These are phyloP conservation scores for Zelopaecilomyces penicillatus DNA, from an alignment of 2,329 filamentous ascomycete genomes.

Conservation along the genomic window DNA sequence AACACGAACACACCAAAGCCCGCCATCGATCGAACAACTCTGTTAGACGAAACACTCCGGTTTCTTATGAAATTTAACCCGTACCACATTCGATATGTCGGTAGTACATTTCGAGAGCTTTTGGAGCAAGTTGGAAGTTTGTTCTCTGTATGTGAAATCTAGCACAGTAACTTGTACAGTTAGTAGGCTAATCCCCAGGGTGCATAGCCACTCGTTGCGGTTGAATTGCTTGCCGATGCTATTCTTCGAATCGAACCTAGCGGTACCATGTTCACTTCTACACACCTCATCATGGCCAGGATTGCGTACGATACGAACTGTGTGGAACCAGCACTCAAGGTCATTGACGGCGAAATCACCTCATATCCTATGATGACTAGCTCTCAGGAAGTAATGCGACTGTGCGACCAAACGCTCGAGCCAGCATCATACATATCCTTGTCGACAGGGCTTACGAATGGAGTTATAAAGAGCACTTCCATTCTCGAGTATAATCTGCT, in stretches of 20 bases:
- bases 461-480: conserved; percentile 37
- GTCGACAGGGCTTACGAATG: conserved; percentile 47
- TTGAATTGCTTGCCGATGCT: conserved; percentile 39
- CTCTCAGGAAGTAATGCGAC: conserved; percentile 26
- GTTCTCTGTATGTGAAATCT: conserved; percentile 30
- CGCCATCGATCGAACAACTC: conserved; percentile 19
- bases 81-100: conserved; percentile 44
- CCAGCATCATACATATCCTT: conserved; percentile 51
- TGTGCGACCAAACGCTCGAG: conserved; percentile 38
- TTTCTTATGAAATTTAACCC: conserved; percentile 43
- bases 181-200: conserved; percentile 3
- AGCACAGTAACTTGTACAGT: conserved; percentile 5
- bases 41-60: conserved; percentile 33
- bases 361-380: conserved; percentile 48
- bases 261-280: conserved; percentile 56
- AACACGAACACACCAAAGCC: conserved; percentile 17
- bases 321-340: conserved; percentile 46
- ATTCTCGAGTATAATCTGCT: conserved; percentile 62
- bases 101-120: conserved; percentile 33
- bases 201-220: conserved; percentile 37
- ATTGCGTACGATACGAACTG: conserved; percentile 48
- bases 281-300: conserved; percentile 49
- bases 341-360: conserved; percentile 58
- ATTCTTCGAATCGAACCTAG: conserved; percentile 60
- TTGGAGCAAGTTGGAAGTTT: conserved; percentile 33